phyloP scores from a whole-genome alignment of 768 basidiomycete species.

The Suillus subalutaceus region DNA sequence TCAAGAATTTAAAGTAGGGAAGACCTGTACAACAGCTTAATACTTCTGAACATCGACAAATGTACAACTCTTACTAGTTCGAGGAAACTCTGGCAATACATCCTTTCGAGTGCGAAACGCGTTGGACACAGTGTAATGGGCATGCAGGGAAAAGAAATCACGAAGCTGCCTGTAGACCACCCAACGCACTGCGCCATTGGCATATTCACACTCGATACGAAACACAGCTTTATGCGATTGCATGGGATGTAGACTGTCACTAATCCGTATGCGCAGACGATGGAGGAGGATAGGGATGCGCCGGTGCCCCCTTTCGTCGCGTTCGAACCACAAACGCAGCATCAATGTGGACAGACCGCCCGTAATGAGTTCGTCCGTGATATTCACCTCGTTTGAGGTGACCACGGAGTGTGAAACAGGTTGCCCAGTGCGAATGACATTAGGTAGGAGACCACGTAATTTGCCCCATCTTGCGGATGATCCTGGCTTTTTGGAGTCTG shows the following conservation, averaged over 20 bases:
- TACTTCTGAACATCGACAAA: background rate
- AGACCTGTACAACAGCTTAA: constrained; percentile 50
- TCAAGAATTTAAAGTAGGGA: constrained; percentile 89
- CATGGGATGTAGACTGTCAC: constrained; percentile 83
- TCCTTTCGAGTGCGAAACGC: constrained; percentile 72
- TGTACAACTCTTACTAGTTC: constrained; percentile 55
- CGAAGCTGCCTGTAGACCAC: constrained; percentile 92
- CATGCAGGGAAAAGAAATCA: constrained; percentile 89
- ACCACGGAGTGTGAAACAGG: constrained; percentile 51
- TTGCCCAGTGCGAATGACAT: constrained; percentile 40
- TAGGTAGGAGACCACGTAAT: constrained; percentile 67
- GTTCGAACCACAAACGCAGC: constrained; percentile 82
- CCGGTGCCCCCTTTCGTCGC: constrained; percentile 83
- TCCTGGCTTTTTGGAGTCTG: constrained; percentile 22
- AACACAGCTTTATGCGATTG: constrained; percentile 80
- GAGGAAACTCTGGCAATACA: constrained; percentile 90
- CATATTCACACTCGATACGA: constrained; percentile 95
- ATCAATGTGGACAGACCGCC: constrained; percentile 81
- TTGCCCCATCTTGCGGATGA: constrained; percentile 58
- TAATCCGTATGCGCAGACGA: constrained; percentile 80
- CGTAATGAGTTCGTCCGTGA: constrained; percentile 80
- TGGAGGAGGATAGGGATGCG: constrained; percentile 80
- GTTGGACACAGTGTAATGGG: constrained; percentile 87
- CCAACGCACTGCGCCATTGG: constrained; percentile 90
- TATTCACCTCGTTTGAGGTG: constrained; percentile 60